phyloP scores from a whole-genome alignment of 1,284 basidiomycete genomes.

The Laetiporus sulphureus region DNA sequence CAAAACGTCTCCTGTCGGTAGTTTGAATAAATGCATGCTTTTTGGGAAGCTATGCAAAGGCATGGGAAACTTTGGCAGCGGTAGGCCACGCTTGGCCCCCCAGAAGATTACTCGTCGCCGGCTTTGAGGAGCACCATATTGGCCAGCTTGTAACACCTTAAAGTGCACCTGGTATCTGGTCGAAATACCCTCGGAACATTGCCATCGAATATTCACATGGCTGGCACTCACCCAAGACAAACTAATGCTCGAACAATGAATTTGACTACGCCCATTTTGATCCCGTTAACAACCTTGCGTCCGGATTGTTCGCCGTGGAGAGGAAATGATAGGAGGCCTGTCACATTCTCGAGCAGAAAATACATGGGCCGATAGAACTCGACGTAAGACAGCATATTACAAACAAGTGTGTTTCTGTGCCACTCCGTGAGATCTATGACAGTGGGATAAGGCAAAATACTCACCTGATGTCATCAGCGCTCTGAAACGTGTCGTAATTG shows the following conservation, averaged over 20 bases:
- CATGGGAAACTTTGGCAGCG: constrained; percentile 56
- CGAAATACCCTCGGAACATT: neutral
- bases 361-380: constrained; percentile 59
- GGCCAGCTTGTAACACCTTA: constrained; percentile 57
- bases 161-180: constrained; percentile 60
- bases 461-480: constrained; percentile 55
- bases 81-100: constrained; percentile 48
- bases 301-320: constrained; percentile 27
- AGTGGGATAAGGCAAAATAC: too few relatives aligned
- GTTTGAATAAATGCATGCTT: constrained; percentile 25
- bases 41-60: constrained; percentile 47
- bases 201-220: too few relatives aligned
- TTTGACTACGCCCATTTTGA: constrained; percentile 56
- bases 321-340: constrained; percentile 44
- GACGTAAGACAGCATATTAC: constrained; percentile 70
- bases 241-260: constrained; percentile 52
- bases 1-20: constrained; percentile 30
- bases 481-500: too few relatives aligned
- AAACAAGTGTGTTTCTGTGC: constrained; percentile 52
- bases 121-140: constrained; percentile 64
- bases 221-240: constrained; percentile 48
- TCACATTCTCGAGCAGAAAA: constrained; percentile 66
- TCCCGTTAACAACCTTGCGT: constrained; percentile 23
- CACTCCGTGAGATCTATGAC: too few relatives aligned
- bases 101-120: constrained; percentile 63